Evolutionary conservation across 1,284 basidiomycete species (phyloP).

Genomic region (Wallemia hederae): DNA sequence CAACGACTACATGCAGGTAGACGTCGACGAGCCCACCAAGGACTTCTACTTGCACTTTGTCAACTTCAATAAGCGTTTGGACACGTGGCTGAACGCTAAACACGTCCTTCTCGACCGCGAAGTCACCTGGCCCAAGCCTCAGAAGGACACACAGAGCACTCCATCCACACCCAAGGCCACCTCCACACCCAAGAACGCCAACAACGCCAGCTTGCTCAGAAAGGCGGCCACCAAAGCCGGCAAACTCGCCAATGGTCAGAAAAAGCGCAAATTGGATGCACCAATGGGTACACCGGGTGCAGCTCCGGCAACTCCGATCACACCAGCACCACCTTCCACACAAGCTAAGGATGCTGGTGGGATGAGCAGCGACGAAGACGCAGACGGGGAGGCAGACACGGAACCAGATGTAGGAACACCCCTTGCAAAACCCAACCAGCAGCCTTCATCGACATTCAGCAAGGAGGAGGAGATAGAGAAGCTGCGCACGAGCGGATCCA

Average conservation of each 20-base stretch:
- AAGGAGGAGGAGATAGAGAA: constrained; percentile 99
- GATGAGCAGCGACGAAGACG: neutral
- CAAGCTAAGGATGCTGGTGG: neutral
- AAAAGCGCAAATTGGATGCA: constrained; percentile 8
- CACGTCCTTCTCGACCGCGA: constrained; percentile 57
- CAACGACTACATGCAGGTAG: constrained; percentile 23
- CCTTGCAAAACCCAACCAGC: constrained; percentile 23
- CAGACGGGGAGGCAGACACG: constrained; percentile 16
- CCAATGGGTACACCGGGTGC: too few species aligned
- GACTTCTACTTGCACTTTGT: constrained; percentile 97
- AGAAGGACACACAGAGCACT: constrained; percentile 16
- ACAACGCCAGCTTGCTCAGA: constrained; percentile 26
- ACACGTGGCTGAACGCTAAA: constrained; percentile 87
- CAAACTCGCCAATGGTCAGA: constrained; percentile 5
- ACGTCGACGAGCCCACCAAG: constrained; percentile 16
- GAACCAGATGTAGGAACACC: constrained; percentile 18
- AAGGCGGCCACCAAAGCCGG: constrained; percentile 43
- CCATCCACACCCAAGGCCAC: constrained; percentile 9
- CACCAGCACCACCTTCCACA: neutral
- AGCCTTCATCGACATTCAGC: constrained; percentile 30
- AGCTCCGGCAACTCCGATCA: too few species aligned
- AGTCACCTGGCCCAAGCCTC: constrained; percentile 60
- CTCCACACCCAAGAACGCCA: constrained; percentile 7
- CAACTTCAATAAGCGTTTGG: constrained; percentile 89
- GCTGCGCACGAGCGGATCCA: constrained; percentile 81